Conservation (phyloP, 2,329 filamentous ascomycete genomes). For the Coniosporium uncinatum region DNA sequence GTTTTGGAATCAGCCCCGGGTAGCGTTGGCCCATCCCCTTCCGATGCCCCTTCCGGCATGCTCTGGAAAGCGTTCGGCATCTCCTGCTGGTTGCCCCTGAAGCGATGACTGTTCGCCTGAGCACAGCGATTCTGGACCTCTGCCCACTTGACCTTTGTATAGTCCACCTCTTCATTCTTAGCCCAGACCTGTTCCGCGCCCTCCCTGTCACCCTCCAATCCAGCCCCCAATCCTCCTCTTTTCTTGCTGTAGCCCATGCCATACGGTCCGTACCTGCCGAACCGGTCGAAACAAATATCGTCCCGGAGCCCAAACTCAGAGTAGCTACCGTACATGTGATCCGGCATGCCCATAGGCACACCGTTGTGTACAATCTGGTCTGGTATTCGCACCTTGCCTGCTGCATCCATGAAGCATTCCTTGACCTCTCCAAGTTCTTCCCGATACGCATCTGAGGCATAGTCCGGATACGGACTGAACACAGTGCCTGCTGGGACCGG, state of each 20-base stretch:
- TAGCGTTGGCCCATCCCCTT: background rate
- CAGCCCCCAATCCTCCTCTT: conserved; percentile 78
- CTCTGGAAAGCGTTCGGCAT: conserved; percentile 27
- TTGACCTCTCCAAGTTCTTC: conserved; percentile 48
- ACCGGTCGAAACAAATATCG: conserved; percentile 90
- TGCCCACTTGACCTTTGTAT: conserved; percentile 71
- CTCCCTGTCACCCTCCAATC: conserved; percentile 76
- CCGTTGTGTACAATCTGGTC: conserved; percentile 69
- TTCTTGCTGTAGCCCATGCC: conserved; percentile 80
- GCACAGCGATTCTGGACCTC: conserved; percentile 72
- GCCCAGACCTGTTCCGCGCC: conserved; percentile 79
- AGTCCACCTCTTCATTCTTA: conserved; percentile 68
- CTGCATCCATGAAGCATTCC: conserved; percentile 74
- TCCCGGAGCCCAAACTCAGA: conserved; percentile 72
- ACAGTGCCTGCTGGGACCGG: conserved; percentile 22
- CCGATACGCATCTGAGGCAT: too few species aligned
- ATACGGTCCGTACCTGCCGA: conserved; percentile 83
- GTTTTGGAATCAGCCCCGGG: conserved; percentile 1
- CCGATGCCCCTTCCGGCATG: conserved; percentile 17
- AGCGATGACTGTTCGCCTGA: conserved; percentile 64
- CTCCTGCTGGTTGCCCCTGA: conserved; percentile 34
- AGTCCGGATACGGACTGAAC: conserved; percentile 68
- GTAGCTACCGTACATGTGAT: conserved; percentile 83
- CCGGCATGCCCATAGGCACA: conserved; percentile 77
- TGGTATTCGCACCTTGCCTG: conserved; percentile 61